A percentile compares a stretch with the other conserved stretches of the same genome.
Conservation (phyloP, 2,329 filamentous ascomycete species). For the Phoma sp. region DNA sequence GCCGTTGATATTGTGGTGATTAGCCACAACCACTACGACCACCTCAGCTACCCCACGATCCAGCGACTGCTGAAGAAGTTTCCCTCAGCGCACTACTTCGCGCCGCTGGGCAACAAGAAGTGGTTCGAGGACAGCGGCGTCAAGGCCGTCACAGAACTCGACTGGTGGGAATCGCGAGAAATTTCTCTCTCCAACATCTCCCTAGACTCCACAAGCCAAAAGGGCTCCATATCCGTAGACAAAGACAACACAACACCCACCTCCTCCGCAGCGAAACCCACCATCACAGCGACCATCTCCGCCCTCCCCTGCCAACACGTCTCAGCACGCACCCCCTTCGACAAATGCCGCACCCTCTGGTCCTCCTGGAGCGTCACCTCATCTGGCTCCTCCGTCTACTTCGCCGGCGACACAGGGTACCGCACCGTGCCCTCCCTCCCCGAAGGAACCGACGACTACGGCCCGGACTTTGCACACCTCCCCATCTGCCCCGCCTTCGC, state of each 20-base stretch:
- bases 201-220: background rate
- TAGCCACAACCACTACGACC: slow-evolving; percentile 92
- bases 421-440: slow-evolving; percentile 74
- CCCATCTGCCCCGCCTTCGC: slow-evolving; percentile 85
- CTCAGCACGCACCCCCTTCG: slow-evolving; percentile 71
- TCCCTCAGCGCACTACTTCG: slow-evolving; percentile 86
- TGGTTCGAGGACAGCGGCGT: slow-evolving; percentile 82
- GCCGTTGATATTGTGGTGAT: slow-evolving; percentile 78
- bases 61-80: slow-evolving; percentile 73
- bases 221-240: slow-evolving; percentile 22
- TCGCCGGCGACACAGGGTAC: slow-evolving; percentile 90
- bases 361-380: slow-evolving; percentile 88
- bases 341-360: slow-evolving; percentile 83
- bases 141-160: slow-evolving; percentile 81
- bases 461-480: slow-evolving; percentile 65
- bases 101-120: slow-evolving; percentile 78
- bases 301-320: slow-evolving; percentile 88
- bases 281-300: slow-evolving; percentile 76
- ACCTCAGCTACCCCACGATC: slow-evolving; percentile 80
- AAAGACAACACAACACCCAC: no score
- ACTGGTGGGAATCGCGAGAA: slow-evolving; percentile 92
- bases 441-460: slow-evolving; percentile 73
- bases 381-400: no score
- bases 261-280: no score
- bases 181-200: slow-evolving; percentile 63